Conservation (phyloP, 2,329 filamentous ascomycete genomes). For the Microsporum audouinii region DNA sequence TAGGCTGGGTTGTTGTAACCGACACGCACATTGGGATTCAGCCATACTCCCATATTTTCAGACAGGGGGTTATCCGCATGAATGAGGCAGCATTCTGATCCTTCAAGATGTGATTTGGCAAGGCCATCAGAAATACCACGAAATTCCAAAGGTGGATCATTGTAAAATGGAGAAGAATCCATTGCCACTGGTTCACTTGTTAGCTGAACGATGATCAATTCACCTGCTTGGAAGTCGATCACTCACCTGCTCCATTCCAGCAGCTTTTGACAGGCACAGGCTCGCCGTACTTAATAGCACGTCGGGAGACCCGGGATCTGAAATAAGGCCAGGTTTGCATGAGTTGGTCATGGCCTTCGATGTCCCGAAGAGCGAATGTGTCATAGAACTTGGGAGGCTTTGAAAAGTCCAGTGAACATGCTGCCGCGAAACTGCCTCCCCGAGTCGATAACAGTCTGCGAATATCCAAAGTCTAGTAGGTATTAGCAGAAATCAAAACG, state of each 20-base stretch:
- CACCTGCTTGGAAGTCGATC: constrained; percentile 9
- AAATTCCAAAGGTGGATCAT: constrained; percentile 40
- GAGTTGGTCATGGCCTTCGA: constrained; percentile 51
- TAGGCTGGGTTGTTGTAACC: constrained; percentile 25
- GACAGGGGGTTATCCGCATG: constrained; percentile 30
- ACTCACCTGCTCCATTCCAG: constrained; percentile 13
- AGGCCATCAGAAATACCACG: constrained; percentile 54
- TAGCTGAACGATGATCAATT: neutral
- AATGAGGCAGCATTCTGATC: constrained; percentile 63
- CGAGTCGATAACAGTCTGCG: constrained; percentile 49
- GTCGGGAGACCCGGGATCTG: constrained; percentile 10
- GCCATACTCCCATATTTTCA: constrained; percentile 23
- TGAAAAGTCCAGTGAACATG: constrained; percentile 60
- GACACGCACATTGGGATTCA: constrained; percentile 33
- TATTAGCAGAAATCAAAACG: constrained; percentile 10
- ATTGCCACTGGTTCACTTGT: constrained; percentile 8
- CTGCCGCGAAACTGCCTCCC: constrained; percentile 49
- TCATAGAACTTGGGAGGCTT: constrained; percentile 60
- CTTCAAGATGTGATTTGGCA: constrained; percentile 47
- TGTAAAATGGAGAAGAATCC: constrained; percentile 18
- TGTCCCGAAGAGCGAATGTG: constrained; percentile 59
- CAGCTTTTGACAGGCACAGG: constrained; percentile 13
- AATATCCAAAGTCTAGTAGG: constrained; percentile 41
- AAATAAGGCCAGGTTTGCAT: constrained; percentile 56
- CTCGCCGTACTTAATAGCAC: constrained; percentile 8